Evolutionary conservation across 371 early-diverging fungal genomes (phyloP), one percentile per base, ranked within the genome.

Genomic region (Nematocida homosporus): DNA sequence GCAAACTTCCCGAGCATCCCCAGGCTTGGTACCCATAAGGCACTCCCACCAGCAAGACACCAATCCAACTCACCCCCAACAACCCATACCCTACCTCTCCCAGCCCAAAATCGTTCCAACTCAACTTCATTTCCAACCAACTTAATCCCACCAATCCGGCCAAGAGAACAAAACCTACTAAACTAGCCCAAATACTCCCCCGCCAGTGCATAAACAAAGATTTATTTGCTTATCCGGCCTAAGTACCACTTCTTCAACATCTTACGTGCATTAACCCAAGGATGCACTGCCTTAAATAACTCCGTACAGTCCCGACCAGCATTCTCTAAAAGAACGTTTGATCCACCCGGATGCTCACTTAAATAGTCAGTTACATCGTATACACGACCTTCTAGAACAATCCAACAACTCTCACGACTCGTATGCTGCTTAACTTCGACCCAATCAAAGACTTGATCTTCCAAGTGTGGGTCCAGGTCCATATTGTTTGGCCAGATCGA

Each of bases 331-430:
- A 95, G 79, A 83, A 93, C 90, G 75, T 86, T 87, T 32, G 84
- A 82, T 13, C 96, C 95, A 34, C 97, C 97, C 18, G 96, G 97
- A 82, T 96, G 96, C 79, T 89, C 92, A 53, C 90, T 87, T n/a
- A 94, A 32, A 80, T 94, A 96, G 1, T 88, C 86, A 23, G 96
- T 93, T 29, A 92, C 87, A 79, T 95, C 93, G 83, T 93, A 96
- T 0, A 96, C 91, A 77, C 90, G 90, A 37, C 92, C 92, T 25
- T 88, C 86, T 50, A 94, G 84, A 18, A 90, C 90, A 68, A 93
- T 91, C 96, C 97, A 96, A 59, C 89, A 87, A 83, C 94, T 93
- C 29, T 89, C 88, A 59, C 81, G 77, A 42, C 86, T 86, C 48
- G 86, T 88, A 83, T 95, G 95, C 53, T 85, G 75, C 30, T 87